Percentiles rank a stretch among this genome's conserved stretches.
Conservation (phyloP, 768 basidiomycete genomes). For the Lanmaoa rubissima region DNA sequence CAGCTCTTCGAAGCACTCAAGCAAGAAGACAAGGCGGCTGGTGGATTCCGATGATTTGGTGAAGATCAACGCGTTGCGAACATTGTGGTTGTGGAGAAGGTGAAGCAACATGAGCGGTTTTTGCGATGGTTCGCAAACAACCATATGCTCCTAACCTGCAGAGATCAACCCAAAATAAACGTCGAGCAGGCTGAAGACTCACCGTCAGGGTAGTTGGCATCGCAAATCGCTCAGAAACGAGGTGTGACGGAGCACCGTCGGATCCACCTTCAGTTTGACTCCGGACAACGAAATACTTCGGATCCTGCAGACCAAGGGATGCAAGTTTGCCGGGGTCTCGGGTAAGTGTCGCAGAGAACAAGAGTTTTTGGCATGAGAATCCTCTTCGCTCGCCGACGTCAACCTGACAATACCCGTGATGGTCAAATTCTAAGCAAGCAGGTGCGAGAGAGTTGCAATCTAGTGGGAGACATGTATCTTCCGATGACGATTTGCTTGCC, state of each 20-base stretch:
- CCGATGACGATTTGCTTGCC: constrained; percentile 1
- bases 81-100: constrained; percentile 61
- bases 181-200: constrained; percentile 18
- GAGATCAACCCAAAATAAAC: not conserved
- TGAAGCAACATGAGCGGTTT: constrained; percentile 92
- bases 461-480: constrained; percentile 4
- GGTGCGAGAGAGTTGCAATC: constrained; percentile 56
- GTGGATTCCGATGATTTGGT: constrained; percentile 97
- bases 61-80: constrained; percentile 82
- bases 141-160: constrained; percentile 72
- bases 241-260: constrained; percentile 43
- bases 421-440: constrained; percentile 40
- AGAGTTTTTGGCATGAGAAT: constrained; percentile 85
- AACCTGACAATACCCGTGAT: constrained; percentile 32
- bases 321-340: constrained; percentile 92
- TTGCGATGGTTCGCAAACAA: constrained; percentile 70
- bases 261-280: constrained; percentile 37
- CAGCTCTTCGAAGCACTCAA: constrained; percentile 75
- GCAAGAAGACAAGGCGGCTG: constrained; percentile 71
- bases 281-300: constrained; percentile 88
- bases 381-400: constrained; percentile 57
- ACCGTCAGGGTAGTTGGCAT: constrained; percentile 80
- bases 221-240: constrained; percentile 73
- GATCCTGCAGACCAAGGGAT: constrained; percentile 70
- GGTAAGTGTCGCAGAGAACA: constrained; percentile 96